phyloP scores from a whole-genome alignment of 2,329 filamentous ascomycete species.

The Verticillium isaacii region DNA sequence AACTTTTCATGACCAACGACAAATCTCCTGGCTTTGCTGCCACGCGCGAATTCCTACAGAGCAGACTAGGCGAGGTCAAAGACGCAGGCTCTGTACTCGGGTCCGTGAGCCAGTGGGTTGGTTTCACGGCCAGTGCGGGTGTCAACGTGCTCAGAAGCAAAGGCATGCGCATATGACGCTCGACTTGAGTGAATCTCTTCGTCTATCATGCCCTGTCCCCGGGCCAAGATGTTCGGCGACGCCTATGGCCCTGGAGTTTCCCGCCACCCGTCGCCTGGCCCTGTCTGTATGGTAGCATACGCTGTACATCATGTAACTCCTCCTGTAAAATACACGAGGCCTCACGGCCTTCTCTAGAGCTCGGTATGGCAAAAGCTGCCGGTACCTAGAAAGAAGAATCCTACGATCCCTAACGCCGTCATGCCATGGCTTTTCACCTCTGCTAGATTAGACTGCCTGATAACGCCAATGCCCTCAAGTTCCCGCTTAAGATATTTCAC shows the following conservation, averaged over 20 bases:
- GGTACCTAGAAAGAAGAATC: neutral
- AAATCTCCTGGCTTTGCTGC: conserved; percentile 65
- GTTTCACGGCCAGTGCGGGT: conserved; percentile 71
- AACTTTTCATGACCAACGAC: conserved; percentile 94
- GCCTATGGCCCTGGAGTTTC: no score
- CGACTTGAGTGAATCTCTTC: neutral
- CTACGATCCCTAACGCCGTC: neutral
- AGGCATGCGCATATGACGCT: conserved; percentile 66
- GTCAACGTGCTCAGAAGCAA: conserved; percentile 85
- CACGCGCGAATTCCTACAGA: conserved; percentile 74
- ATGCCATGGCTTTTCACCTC: neutral
- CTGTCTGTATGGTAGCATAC: conserved; percentile 3
- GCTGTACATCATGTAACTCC: neutral
- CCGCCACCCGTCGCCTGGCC: neutral
- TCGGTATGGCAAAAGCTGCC: neutral
- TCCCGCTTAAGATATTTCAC: neutral
- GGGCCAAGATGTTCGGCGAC: neutral
- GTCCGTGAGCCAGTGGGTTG: conserved; percentile 69
- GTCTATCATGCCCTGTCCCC: neutral
- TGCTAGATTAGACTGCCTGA: neutral
- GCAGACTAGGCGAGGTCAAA: conserved; percentile 67
- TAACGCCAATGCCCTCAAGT: neutral
- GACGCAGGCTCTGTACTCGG: conserved; percentile 57
- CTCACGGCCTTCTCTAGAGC: neutral
- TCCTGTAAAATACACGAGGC: neutral